Base-by-base conservation (phyloP, 768 basidiomycete genomes). In the Gymnopilus junonius region DNA sequence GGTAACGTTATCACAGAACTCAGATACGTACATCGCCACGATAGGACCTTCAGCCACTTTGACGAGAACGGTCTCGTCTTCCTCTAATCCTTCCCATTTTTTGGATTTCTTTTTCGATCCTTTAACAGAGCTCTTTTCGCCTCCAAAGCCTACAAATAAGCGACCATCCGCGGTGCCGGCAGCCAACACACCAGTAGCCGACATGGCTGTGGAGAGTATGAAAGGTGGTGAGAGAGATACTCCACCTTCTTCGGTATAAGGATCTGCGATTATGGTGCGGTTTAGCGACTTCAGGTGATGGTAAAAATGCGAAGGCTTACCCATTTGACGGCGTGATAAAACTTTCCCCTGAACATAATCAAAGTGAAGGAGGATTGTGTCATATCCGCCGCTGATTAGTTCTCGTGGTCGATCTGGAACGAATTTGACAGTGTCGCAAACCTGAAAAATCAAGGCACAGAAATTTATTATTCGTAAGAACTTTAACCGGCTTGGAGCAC, bases 91-190 rank as follows among this genome's bases (percentile, higher is more conserved):
- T 63, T 87, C 85, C 92, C 93, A 94, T 68, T 85, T 90, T 61
- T 86, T 84, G 35, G 79, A 79, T 62, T 83, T 86, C 75, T 86
- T 88, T 70, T 84, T 85, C 72, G 85, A 85, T 70, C 81, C 80
- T 64, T 72, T 62, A 60, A 64, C 7, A 61, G 62, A 46, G 69
- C 83, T 85, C 67, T 85, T 90, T 70, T 89, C 88, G 6, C 89
- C 91, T 3, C 91, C 86, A 10, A 82, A 82, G 12, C 91, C 90
- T 25, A 93, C 67, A 80, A 86, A 87, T 4, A 94, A 69, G 39
- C 85, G 84, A 3, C 93, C 93, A 70, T 94, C 91, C 8, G 91
- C 93, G 1, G 88, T 90, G 5, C 90, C 87, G 6, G 86, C 90
- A 14, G 87, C 91, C 17, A 93, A 70, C 32, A 87, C 70, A 0